Evolutionary conservation across 2,329 filamentous ascomycete genomes (phyloP), one percentile per base, ranked within the genome.

Genomic region (Aspergillus glaucus): DNA sequence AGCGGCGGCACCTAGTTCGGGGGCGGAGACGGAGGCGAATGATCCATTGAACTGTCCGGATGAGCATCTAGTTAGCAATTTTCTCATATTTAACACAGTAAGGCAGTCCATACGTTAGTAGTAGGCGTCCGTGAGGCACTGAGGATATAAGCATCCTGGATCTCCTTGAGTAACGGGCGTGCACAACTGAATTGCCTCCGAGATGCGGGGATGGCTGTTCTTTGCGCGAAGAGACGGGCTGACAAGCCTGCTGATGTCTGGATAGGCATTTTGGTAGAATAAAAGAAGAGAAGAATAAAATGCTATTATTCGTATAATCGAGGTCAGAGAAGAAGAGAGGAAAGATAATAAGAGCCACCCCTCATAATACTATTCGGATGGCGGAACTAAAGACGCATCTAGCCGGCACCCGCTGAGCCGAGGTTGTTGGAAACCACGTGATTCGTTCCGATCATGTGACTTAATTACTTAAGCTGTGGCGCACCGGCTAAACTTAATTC

Each of bases 81-180:
- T 19, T 19, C n/a, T 44, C 22, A 4, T n/a, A 1, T 3, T 8
- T 2, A 15, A 41, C 3, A 1, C 4, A 24, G 6, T 17, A 2
- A 22, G 21, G 3, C 6, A 3, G 22, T 5, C 54, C 64, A 45
- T 68, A 93, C 91, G 76, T 93, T 94, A 57, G 84, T 87, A 15
- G 88, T 94, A 1, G 93, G 92, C 44, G 93, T 98, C 61, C 93
- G 80, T 14, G 91, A 81, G 9, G 87, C 93, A 64, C 89, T 91
- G 54, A 98, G 71, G 59, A 98, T 97, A 71, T 97, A 98, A 43
- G 88, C 92, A 69, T 96, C 90, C 63, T 87, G 85, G 47, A 95
- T 80, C 65, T 95, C 86, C 70, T 84, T 75, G 53, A 68, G 68
- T 22, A 64, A 62, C 17, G 70, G 62, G 45, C 74, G 64, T 48